A percentile compares a stretch with the other conserved stretches of the same genome.
Evolutionary conservation across 2,329 filamentous ascomycete genomes (phyloP).

Genomic region (Colletotrichum melonis): DNA sequence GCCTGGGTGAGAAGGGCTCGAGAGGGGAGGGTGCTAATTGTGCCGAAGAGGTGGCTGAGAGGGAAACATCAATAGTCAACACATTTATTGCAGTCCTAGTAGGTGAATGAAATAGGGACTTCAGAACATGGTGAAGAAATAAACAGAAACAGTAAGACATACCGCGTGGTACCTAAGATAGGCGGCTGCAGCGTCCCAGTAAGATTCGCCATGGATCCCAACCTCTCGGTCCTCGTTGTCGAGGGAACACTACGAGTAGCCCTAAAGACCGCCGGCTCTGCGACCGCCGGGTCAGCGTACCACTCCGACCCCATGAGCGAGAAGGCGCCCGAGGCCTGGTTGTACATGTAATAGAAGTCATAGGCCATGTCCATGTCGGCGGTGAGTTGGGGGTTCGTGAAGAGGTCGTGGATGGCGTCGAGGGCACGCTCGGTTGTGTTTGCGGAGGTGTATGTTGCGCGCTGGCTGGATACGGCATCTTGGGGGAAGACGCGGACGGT

Average conservation of each 20-base stretch:
- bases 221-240: not conserved
- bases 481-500: constrained; percentile 26
- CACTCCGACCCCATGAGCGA: not conserved
- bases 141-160: not conserved
- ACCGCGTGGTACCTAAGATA: no score
- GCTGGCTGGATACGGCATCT: not conserved
- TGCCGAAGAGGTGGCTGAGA: not conserved
- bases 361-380: not conserved
- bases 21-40: not conserved
- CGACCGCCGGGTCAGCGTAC: not conserved
- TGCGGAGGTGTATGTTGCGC: not conserved
- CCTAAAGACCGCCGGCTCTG: not conserved
- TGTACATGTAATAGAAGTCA: not conserved
- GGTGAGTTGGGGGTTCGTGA: not conserved
- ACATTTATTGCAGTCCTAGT: not conserved
- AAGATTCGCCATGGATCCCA: not conserved
- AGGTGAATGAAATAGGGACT: no score
- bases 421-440: not conserved
- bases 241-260: not conserved
- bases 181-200: not conserved
- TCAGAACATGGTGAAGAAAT: not conserved
- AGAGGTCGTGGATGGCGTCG: not conserved
- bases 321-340: not conserved
- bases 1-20: not conserved
- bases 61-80: not conserved